phyloP scores from a whole-genome alignment of 139 green algal species.

The Diplosphaera chodatii region DNA sequence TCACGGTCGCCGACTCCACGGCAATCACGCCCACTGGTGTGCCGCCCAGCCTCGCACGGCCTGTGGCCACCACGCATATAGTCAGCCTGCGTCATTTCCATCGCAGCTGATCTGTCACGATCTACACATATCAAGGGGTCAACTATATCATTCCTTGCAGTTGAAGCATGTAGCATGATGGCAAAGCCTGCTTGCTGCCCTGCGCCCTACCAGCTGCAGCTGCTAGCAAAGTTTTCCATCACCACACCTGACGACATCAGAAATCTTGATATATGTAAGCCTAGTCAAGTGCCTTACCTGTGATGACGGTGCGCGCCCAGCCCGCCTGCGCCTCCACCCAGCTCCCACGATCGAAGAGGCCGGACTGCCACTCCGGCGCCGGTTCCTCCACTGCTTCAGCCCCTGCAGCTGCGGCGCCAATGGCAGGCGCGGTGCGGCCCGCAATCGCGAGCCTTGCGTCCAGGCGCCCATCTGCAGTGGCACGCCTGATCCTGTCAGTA shows the following conservation, averaged over 20 bases:
- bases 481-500: not conserved
- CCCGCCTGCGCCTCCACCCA: slow-evolving; percentile 82
- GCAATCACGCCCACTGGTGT: slow-evolving; percentile 89
- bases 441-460: slow-evolving; percentile 74
- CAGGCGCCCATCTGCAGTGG: slow-evolving; percentile 61
- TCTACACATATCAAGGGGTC: too few species aligned
- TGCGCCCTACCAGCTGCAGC: too few species aligned
- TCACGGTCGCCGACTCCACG: slow-evolving; percentile 83
- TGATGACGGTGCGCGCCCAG: slow-evolving; percentile 92
- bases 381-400: not conserved
- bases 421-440: slow-evolving; percentile 22
- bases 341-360: slow-evolving; percentile 84
- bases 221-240: too few species aligned
- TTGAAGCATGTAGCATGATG: too few species aligned
- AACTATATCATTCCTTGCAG: too few species aligned
- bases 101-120: too few species aligned
- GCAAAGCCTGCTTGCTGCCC: too few species aligned
- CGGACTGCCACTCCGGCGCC: slow-evolving; percentile 49
- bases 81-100: too few species aligned
- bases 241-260: too few species aligned
- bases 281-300: not conserved
- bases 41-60: slow-evolving; percentile 87
- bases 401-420: not conserved
- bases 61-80: slow-evolving; percentile 17
- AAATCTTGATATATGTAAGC: too few species aligned